A percentile compares a stretch with the other conserved stretches of the same genome.
phyloP scores from a whole-genome alignment of 176 grass and related monocot species.

The Coix lacrymajobi region DNA sequence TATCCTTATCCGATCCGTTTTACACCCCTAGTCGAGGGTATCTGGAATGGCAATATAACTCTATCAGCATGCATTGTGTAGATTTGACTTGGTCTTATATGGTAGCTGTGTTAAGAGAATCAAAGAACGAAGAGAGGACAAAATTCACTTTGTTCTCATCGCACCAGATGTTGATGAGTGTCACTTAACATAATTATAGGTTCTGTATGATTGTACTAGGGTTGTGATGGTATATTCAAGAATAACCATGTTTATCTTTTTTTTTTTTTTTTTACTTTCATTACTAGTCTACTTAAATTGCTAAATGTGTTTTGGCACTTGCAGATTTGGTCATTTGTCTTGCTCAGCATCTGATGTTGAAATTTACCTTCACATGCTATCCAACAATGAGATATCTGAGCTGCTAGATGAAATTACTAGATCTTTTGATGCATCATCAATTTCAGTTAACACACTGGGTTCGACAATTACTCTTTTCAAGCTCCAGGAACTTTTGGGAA shows the following conservation, averaged over 20 bases:
- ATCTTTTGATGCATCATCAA: constrained; percentile 45
- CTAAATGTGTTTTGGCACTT: not conserved
- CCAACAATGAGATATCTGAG: constrained; percentile 50
- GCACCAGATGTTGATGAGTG: not conserved
- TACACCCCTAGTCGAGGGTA: not conserved
- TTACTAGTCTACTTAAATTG: not conserved
- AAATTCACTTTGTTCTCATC: not conserved
- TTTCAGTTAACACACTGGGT: constrained; percentile 59
- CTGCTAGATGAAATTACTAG: constrained; percentile 58
- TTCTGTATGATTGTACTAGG: not conserved
- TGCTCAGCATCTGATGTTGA: constrained; percentile 87
- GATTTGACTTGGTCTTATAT: not conserved
- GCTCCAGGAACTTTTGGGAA: constrained; percentile 78
- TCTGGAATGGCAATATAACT: not conserved
- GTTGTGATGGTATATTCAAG: not conserved
- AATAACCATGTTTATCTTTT: not conserved
- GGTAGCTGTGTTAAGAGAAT: not conserved
- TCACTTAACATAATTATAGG: not conserved
- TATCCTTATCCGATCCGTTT: not conserved
- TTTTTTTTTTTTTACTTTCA: not conserved
- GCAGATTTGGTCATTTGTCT: constrained; percentile 89
- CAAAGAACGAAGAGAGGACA: not conserved
- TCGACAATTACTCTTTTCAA: constrained; percentile 62
- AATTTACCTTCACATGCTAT: constrained; percentile 68
- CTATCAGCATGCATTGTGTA: not conserved